Evolutionary conservation across 305 asterid species (phyloP).

Genomic region (Fraxinus angustifolia): DNA sequence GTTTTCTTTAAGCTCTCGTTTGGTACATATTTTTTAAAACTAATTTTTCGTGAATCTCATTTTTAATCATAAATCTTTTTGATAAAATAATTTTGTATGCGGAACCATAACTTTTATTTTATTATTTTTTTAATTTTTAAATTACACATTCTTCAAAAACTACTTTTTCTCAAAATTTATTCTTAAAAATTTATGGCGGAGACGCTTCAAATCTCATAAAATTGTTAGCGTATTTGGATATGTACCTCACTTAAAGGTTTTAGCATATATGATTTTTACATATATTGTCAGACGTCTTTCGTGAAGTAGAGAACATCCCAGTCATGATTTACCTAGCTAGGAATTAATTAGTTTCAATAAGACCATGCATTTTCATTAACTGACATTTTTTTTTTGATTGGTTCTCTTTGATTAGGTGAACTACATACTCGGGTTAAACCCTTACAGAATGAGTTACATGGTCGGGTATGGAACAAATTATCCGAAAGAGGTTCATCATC

Average conservation of each 20-base stretch:
- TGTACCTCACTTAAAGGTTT: background rate
- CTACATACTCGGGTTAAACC: slow-evolving; percentile 60
- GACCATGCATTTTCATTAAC: background rate
- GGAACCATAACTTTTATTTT: background rate
- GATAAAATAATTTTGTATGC: background rate
- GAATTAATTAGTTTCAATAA: background rate
- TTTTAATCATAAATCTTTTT: too few species aligned
- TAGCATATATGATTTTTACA: background rate
- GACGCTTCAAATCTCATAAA: background rate
- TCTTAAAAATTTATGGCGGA: background rate
- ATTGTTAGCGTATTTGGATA: background rate
- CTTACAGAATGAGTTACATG: slow-evolving; percentile 56
- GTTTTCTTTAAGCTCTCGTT: background rate
- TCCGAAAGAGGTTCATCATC: slow-evolving; percentile 50
- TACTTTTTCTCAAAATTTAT: background rate
- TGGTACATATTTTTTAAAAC: background rate
- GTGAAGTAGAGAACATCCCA: background rate
- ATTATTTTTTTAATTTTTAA: too few species aligned
- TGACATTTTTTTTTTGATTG: background rate
- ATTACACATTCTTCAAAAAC: background rate
- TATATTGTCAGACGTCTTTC: background rate
- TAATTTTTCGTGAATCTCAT: background rate
- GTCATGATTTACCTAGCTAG: background rate
- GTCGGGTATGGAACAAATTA: slow-evolving; percentile 61
- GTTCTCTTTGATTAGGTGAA: slow-evolving; percentile 36